Conservation (phyloP, 192 early-diverging fungal species). For the Coemansia asiatica region DNA sequence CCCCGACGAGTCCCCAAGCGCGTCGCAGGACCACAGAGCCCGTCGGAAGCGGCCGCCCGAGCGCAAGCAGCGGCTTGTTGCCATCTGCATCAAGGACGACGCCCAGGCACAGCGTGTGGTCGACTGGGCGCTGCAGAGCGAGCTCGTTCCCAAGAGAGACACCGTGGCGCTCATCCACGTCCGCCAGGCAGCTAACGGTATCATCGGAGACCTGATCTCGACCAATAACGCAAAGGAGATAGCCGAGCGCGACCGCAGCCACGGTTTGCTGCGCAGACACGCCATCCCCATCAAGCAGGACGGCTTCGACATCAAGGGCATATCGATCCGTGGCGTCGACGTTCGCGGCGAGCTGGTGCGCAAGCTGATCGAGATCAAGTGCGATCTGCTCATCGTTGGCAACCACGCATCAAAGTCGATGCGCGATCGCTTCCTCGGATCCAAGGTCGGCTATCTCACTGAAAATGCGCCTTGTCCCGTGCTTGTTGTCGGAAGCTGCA, state of each 20-base stretch:
- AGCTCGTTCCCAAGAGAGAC: slow-evolving; percentile 40
- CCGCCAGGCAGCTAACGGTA: slow-evolving; percentile 38
- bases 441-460: slow-evolving; percentile 28
- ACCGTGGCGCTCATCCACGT: slow-evolving; percentile 37
- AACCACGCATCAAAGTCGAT: slow-evolving; percentile 30
- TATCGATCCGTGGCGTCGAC: slow-evolving; percentile 50
- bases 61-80: slow-evolving; percentile 34
- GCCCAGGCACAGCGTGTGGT: slow-evolving; percentile 25
- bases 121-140: slow-evolving; percentile 37
- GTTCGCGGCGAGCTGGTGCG: slow-evolving; percentile 50
- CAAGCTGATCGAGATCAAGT: slow-evolving; percentile 50
- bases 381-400: slow-evolving; percentile 36
- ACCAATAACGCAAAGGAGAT: slow-evolving; percentile 33
- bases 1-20: slow-evolving; percentile 16
- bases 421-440: slow-evolving; percentile 30
- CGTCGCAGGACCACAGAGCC: slow-evolving; percentile 7
- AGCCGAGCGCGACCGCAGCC: slow-evolving; percentile 34
- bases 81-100: slow-evolving; percentile 39
- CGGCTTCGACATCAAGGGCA: slow-evolving; percentile 43
- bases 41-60: slow-evolving; percentile 1
- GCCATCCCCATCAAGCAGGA: slow-evolving; percentile 36
- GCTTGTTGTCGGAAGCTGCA: slow-evolving; percentile 22
- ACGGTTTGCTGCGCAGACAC: slow-evolving; percentile 31
- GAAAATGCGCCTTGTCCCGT: slow-evolving; percentile 47
- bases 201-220: slow-evolving; percentile 40